A percentile compares a stretch with the other conserved stretches of the same genome.
phyloP scores from a whole-genome alignment of 2,329 filamentous ascomycete genomes.

The Alternaria dauci region DNA sequence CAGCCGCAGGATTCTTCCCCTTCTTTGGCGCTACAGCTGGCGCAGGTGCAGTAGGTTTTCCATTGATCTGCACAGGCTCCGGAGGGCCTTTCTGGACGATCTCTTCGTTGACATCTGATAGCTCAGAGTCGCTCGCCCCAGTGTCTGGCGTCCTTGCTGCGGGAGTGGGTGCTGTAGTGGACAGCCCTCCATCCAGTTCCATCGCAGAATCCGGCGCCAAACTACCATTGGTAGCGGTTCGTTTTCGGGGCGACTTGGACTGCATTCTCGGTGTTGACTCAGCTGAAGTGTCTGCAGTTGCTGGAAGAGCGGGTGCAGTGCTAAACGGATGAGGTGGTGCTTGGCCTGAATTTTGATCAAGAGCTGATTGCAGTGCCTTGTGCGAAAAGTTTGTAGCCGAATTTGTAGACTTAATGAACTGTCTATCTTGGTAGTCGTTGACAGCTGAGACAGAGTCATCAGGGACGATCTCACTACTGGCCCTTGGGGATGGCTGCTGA shows the following conservation, averaged over 20 bases:
- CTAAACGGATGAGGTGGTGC: slow-evolving; percentile 38
- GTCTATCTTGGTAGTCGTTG: slow-evolving; percentile 29
- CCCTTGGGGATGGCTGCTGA: slow-evolving; percentile 33
- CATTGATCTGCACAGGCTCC: slow-evolving; percentile 38
- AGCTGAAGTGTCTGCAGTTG: slow-evolving; percentile 29
- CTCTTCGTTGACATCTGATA: slow-evolving; percentile 51
- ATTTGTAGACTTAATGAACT: slow-evolving; percentile 11
- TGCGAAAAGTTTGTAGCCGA: slow-evolving; percentile 31
- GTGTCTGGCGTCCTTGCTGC: slow-evolving; percentile 39
- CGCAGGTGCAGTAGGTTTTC: slow-evolving; percentile 26
- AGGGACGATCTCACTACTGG: slow-evolving; percentile 36
- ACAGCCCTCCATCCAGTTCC: slow-evolving; percentile 35
- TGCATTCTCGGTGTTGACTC: slow-evolving; percentile 38
- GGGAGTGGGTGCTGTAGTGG: slow-evolving; percentile 39
- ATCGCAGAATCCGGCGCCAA: slow-evolving; percentile 25
- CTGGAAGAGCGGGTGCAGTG: slow-evolving; percentile 40
- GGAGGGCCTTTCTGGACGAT: slow-evolving; percentile 48
- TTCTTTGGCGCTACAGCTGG: slow-evolving; percentile 37
- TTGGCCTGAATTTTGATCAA: slow-evolving; percentile 18
- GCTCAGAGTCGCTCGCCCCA: slow-evolving; percentile 46
- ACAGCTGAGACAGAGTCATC: slow-evolving; percentile 35
- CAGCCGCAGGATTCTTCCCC: slow-evolving; percentile 33
- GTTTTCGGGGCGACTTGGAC: slow-evolving; percentile 47
- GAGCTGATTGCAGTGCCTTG: slow-evolving; percentile 25
- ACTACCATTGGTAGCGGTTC: slow-evolving; percentile 32